phyloP scores from a whole-genome alignment of 345 rosid genomes.

The Cardamine resedifolia region DNA sequence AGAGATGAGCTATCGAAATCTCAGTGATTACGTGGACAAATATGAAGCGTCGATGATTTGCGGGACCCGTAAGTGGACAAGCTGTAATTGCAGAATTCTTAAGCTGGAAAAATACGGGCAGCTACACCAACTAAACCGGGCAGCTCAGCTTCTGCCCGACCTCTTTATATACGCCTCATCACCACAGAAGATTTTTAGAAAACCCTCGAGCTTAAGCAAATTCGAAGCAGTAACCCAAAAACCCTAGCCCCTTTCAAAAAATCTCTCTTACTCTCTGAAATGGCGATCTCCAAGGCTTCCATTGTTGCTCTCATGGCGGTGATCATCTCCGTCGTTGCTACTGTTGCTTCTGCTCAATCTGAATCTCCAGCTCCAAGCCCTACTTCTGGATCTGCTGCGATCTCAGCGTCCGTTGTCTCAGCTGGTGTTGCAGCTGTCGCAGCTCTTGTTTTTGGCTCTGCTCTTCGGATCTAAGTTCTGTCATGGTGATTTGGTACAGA shows the following conservation, averaged over 20 bases:
- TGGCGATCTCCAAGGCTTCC: conserved; percentile 47
- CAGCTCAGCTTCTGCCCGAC: conserved; percentile 20
- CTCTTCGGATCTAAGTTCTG: conserved; percentile 49
- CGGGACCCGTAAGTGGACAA: conserved; percentile 28
- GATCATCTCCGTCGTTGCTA: conserved; percentile 40
- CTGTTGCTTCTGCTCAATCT: conserved; percentile 45
- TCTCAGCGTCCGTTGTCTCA: conserved; percentile 44
- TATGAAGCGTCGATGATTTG: conserved; percentile 23
- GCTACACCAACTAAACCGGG: conserved; percentile 27
- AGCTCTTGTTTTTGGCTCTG: conserved; percentile 50
- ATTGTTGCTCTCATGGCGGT: conserved; percentile 38
- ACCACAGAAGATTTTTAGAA: neutral
- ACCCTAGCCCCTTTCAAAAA: neutral
- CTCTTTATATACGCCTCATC: conserved; percentile 37
- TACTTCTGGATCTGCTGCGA: conserved; percentile 45
- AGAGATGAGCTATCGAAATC: conserved; percentile 32
- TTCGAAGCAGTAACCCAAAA: neutral
- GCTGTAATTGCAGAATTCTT: conserved; percentile 30
- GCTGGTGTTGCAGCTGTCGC: conserved; percentile 44
- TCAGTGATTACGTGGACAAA: neutral
- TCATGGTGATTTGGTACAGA: conserved; percentile 40
- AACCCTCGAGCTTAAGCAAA: neutral
- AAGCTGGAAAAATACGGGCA: conserved; percentile 41
- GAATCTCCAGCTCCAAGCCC: conserved; percentile 66
- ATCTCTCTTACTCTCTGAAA: conserved; percentile 13